Percentiles rank a stretch among this genome's conserved stretches.
These are phyloP conservation scores for Cryptomeria japonica DNA, from an alignment of 75 land plant species.

Conservation along the genomic window DNA sequence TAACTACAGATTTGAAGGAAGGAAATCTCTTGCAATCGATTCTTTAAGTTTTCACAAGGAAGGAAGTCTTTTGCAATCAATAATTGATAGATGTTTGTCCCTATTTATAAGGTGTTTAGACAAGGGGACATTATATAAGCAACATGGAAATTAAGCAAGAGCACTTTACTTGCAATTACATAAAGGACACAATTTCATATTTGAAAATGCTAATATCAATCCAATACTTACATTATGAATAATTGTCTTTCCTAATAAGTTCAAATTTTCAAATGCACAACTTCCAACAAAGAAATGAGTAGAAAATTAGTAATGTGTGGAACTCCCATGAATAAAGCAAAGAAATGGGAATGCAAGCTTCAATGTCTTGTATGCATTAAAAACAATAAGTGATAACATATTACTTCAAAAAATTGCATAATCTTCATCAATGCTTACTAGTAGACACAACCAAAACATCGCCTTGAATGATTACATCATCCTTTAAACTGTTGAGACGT, in stretches of 20 bases:
- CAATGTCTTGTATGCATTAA: background rate
- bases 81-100: too few species aligned
- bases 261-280: background rate
- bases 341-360: background rate
- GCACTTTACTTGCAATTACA: background rate
- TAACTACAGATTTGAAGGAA: too few species aligned
- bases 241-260: background rate
- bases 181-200: background rate
- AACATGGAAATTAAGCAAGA: background rate
- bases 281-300: background rate
- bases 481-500: constrained; percentile 31
- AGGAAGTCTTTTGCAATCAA: too few species aligned
- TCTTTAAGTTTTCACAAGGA: too few species aligned
- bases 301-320: background rate
- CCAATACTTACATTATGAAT: background rate
- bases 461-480: constrained; percentile 39
- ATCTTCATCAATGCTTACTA: constrained; percentile 18
- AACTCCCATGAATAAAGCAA: background rate
- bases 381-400: background rate
- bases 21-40: too few species aligned
- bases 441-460: constrained; percentile 28
- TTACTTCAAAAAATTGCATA: background rate
- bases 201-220: background rate
- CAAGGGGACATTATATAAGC: too few species aligned
- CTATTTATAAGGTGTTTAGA: too few species aligned